Conservation (phyloP, 108 stramenopile species). For the Cylindrotheca closterium region DNA sequence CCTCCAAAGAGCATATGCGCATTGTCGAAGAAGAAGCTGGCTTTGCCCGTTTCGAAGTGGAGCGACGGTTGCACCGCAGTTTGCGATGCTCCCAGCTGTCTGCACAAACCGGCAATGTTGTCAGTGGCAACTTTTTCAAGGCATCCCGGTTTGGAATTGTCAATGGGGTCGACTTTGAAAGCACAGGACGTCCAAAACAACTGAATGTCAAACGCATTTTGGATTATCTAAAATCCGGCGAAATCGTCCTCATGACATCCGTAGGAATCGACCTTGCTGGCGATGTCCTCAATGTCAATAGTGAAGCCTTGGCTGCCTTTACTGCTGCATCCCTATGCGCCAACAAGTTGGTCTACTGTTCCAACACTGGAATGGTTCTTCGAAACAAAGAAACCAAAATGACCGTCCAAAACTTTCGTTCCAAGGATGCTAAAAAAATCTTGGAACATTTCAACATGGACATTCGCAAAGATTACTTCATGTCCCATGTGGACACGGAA, state of each 20-base stretch:
- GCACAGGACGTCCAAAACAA: constrained; percentile 45
- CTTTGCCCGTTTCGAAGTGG: constrained; percentile 63
- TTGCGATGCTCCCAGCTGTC: neutral
- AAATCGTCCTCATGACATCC: constrained; percentile 60
- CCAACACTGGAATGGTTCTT: constrained; percentile 43
- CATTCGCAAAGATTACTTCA: constrained; percentile 23
- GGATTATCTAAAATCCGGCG: constrained; percentile 25
- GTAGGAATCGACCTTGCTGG: constrained; percentile 48
- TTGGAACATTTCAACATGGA: constrained; percentile 21
- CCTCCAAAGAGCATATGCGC: constrained; percentile 13
- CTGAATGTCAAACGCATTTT: constrained; percentile 36
- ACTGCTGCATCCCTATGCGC: constrained; percentile 50
- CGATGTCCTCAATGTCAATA: constrained; percentile 53
- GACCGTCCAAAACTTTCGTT: constrained; percentile 39
- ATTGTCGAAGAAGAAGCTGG: constrained; percentile 66
- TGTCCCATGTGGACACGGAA: constrained; percentile 11
- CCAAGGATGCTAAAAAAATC: constrained; percentile 14
- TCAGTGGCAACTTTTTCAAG: constrained; percentile 60
- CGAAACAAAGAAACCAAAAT: constrained; percentile 21
- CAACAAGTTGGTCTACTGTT: constrained; percentile 58
- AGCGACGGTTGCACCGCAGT: constrained; percentile 48
- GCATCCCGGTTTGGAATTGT: constrained; percentile 53
- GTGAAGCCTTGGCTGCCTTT: constrained; percentile 50
- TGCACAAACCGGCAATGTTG: constrained; percentile 48
- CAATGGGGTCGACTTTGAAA: constrained; percentile 36